A percentile compares a stretch with the other conserved stretches of the same genome.
Conservation (phyloP, 805 yeast species). For the Myxozyma lipomycoides region DNA sequence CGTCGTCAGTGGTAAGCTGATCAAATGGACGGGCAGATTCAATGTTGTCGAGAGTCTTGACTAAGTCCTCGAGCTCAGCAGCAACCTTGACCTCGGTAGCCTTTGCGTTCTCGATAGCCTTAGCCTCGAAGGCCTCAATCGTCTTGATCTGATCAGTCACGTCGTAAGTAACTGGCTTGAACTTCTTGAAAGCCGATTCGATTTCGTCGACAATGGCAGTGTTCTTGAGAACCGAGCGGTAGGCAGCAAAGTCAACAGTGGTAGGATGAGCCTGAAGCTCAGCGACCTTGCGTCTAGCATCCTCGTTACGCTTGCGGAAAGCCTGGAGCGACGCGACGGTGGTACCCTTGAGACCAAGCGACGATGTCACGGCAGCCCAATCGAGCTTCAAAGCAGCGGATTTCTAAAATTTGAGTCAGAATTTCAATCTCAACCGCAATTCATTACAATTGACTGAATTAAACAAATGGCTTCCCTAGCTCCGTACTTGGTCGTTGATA, state of each 20-base stretch:
- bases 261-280: conserved; percentile 70
- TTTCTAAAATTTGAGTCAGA: conserved; percentile 7
- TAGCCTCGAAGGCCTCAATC: conserved; percentile 88
- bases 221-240: conserved; percentile 80
- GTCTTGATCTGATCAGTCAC: conserved; percentile 85
- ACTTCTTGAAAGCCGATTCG: conserved; percentile 67
- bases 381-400: conserved; percentile 70
- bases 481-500: no score
- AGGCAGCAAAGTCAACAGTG: conserved; percentile 73
- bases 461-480: background rate
- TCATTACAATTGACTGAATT: background rate
- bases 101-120: conserved; percentile 93
- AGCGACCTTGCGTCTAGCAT: conserved; percentile 79
- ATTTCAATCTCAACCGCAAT: background rate
- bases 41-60: conserved; percentile 86
- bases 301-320: conserved; percentile 98
- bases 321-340: conserved; percentile 85
- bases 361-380: conserved; percentile 87
- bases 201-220: conserved; percentile 71
- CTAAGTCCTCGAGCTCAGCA: conserved; percentile 78
- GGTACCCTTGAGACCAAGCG: conserved; percentile 86
- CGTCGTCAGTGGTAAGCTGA: conserved; percentile 92
- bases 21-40: conserved; percentile 97
- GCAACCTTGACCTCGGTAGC: conserved; percentile 85
- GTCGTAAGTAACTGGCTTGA: conserved; percentile 82